A percentile compares a stretch with the other conserved stretches of the same genome.
Conservation (phyloP, 2,329 filamentous ascomycete genomes). For the Aspergillus fischeri region DNA sequence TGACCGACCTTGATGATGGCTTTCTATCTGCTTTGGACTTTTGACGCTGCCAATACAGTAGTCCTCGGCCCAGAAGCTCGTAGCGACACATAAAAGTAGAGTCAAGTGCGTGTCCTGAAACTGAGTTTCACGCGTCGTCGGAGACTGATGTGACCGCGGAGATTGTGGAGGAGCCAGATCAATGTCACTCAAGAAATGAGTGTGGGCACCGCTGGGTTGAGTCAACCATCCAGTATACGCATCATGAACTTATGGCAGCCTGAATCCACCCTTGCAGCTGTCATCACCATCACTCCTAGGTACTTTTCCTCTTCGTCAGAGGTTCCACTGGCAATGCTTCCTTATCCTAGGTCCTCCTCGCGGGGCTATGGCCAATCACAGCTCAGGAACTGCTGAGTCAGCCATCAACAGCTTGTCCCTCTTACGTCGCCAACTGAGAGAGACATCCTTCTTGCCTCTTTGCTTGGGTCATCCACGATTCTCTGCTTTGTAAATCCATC, state of each 20-base stretch:
- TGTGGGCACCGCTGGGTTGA: neutral
- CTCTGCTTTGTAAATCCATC: slow-evolving; percentile 2
- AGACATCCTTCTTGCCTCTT: slow-evolving; percentile 1
- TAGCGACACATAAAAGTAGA: slow-evolving; percentile 41
- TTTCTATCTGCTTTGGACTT: slow-evolving; percentile 22
- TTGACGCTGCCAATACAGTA: slow-evolving; percentile 40
- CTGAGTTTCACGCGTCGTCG: slow-evolving; percentile 11
- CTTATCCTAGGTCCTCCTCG: neutral
- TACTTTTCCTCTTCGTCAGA: neutral
- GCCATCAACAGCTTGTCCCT: slow-evolving; percentile 11
- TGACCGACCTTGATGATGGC: slow-evolving; percentile 22
- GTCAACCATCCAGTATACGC: neutral
- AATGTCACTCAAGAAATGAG: neutral
- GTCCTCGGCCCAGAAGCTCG: slow-evolving; percentile 41
- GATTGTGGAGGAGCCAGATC: neutral
- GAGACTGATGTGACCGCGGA: slow-evolving; percentile 2
- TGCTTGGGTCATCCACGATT: slow-evolving; percentile 7
- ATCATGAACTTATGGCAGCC: neutral
- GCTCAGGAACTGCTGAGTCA: slow-evolving; percentile 8
- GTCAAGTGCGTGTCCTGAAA: slow-evolving; percentile 1
- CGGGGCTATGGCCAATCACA: slow-evolving; percentile 17
- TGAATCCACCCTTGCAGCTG: neutral
- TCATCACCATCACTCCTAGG: neutral
- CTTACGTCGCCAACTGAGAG: slow-evolving; percentile 16
- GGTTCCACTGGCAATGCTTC: neutral